Percentiles rank a stretch among this genome's conserved stretches.
Conservation (phyloP, 495 filamentous ascomycete genomes). For the Penicillium malachiteum region DNA sequence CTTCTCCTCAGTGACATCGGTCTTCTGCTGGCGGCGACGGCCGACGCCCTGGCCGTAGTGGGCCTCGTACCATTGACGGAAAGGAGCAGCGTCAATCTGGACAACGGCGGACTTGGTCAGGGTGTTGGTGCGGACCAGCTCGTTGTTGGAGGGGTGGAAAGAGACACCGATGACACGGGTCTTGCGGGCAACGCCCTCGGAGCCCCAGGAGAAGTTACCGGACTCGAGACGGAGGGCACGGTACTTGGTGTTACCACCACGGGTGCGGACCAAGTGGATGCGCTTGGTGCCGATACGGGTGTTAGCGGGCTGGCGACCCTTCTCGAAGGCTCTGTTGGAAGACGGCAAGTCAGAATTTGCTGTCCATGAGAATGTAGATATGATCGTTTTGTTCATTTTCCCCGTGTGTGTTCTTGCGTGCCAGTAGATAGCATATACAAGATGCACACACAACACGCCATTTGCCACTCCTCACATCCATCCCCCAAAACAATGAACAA, state of each 20-base stretch:
- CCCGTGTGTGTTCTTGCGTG: neutral
- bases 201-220: slow-evolving; percentile 99
- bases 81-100: slow-evolving; percentile 96
- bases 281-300: slow-evolving; percentile 98
- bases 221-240: slow-evolving; percentile 98
- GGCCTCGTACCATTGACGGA: slow-evolving; percentile 99
- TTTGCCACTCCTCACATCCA: slow-evolving; percentile 1
- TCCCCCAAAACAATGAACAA: slow-evolving; percentile 3
- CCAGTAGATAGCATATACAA: neutral
- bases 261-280: slow-evolving; percentile 97
- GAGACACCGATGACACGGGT: slow-evolving; percentile 95
- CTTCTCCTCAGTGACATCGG: slow-evolving; percentile 70
- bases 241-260: slow-evolving; percentile 99
- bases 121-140: slow-evolving; percentile 99
- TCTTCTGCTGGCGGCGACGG: slow-evolving; percentile 84
- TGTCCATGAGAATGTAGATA: slow-evolving; percentile 15
- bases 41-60: slow-evolving; percentile 93
- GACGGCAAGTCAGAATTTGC: slow-evolving; percentile 7
- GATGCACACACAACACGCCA: neutral
- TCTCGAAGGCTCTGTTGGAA: slow-evolving; percentile 88
- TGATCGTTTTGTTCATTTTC: neutral
- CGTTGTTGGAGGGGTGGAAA: slow-evolving; percentile 99
- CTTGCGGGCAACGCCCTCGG: slow-evolving; percentile 96
- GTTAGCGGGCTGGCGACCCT: slow-evolving; percentile 97
- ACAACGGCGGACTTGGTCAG: slow-evolving; percentile 97